These are phyloP conservation scores for Oryza australiensis DNA, from an alignment of 176 grass and related monocot species.

Conservation along the genomic window DNA sequence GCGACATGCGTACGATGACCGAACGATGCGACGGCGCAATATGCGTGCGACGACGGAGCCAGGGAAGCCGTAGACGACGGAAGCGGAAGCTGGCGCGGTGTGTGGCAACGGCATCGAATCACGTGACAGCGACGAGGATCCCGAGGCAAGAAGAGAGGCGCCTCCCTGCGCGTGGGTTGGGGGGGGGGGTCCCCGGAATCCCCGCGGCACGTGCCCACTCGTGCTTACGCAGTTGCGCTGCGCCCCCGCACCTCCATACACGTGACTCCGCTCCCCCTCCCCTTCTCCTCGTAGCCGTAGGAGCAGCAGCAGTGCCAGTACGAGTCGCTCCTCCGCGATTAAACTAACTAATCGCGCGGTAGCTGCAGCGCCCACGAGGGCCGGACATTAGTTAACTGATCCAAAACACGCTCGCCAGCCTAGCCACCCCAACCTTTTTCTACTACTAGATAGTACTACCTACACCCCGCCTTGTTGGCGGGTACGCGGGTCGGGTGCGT, in stretches of 20 bases:
- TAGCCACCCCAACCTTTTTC: neutral
- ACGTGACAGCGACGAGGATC: slow-evolving; percentile 80
- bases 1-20: no score
- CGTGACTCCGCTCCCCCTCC: slow-evolving; percentile 45
- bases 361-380: neutral
- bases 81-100: no score
- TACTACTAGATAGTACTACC: no score
- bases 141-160: slow-evolving; percentile 57
- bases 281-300: neutral
- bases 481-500: no score
- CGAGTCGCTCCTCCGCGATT: neutral
- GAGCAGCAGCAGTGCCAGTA: neutral
- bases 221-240: slow-evolving; percentile 51
- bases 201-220: slow-evolving; percentile 64
- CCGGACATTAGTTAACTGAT: neutral
- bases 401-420: neutral
- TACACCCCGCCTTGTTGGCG: no score
- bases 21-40: no score
- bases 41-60: no score
- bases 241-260: slow-evolving; percentile 29
- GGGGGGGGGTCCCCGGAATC: slow-evolving; percentile 47
- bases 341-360: neutral
- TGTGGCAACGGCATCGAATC: slow-evolving; percentile 64
- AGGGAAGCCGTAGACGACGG: no score
- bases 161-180: neutral